Base-by-base conservation (phyloP, 805 yeast genomes). In the Schwanniomyces pseudopolymorphus region DNA sequence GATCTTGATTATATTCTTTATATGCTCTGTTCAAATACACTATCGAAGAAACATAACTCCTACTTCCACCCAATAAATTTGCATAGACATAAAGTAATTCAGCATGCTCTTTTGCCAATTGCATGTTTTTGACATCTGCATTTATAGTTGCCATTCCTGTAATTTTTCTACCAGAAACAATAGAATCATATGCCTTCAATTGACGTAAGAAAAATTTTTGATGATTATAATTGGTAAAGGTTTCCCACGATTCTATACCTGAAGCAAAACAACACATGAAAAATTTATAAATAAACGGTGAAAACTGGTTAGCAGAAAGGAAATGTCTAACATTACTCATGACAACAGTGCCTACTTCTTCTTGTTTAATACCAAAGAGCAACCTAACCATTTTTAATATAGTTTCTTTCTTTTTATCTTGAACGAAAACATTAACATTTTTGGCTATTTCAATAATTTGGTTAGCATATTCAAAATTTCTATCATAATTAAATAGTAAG, bases 201-300 rank as follows among this genome's bases (percentile, higher is more conserved):
- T 91, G 97, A 54, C 99, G 81, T 49, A 94, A 69, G 51, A 92
- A 84, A 60, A 83, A 92, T 63, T 94, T 94, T 57, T 92, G 98
- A 59, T 89, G 92, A 50, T 89, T 87, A 28, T 89, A 83, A 40
- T 86, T 84, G 42, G 88, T 84, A 58, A 85, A 81, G 14, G 79
- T 73, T 11, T 81, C 85, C 56, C 80, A 68, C 1, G 87, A 79
- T 5, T 68, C 69, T 24, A 72, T 69, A 0, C 92, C 90, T 0
- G 86, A 75, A 1, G 85, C 69, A 48, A 87, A 80, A 39, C 86
- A 75, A 39, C 85, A 79, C 59, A 86, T 64, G 61, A 89, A 89
- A 20, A 89, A 62, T 49, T 83, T 81, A 49, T 83, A 73, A 0
- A 83, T 76, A 45, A 81, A 81, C 39, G 88, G 83, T 27, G 88